phyloP scores from a whole-genome alignment of 2,329 filamentous ascomycete genomes.

The Exophiala oligosperma region DNA sequence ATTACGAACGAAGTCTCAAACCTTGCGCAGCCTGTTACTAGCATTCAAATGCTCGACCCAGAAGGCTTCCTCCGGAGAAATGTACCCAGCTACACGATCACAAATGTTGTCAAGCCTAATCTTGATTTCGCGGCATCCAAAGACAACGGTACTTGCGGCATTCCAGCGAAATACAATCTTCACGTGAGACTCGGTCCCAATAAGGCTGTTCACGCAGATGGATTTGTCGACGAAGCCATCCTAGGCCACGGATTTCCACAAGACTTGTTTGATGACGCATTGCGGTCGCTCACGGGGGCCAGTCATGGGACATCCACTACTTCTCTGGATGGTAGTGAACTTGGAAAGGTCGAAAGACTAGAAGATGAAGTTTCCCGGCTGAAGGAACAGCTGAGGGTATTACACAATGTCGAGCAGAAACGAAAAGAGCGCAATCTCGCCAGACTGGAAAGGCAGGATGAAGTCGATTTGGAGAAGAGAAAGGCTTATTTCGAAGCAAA shows the following conservation, averaged over 20 bases:
- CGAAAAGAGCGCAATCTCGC: slow-evolving; percentile 38
- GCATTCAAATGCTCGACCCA: slow-evolving; percentile 71
- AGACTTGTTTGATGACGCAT: slow-evolving; percentile 28
- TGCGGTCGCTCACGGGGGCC: slow-evolving; percentile 24
- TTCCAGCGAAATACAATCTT: slow-evolving; percentile 44
- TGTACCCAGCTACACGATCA: slow-evolving; percentile 51
- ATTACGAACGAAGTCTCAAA: slow-evolving; percentile 68
- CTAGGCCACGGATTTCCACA: slow-evolving; percentile 13
- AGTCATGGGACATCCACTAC: neutral
- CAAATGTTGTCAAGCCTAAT: slow-evolving; percentile 74
- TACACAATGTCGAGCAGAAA: slow-evolving; percentile 40
- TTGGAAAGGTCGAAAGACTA: slow-evolving; percentile 27
- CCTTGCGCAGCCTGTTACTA: slow-evolving; percentile 80
- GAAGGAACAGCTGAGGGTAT: slow-evolving; percentile 34
- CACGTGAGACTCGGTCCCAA: slow-evolving; percentile 41
- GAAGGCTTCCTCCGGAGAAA: slow-evolving; percentile 44
- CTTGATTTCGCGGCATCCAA: slow-evolving; percentile 41
- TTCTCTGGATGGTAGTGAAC: slow-evolving; percentile 29
- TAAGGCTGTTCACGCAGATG: slow-evolving; percentile 41
- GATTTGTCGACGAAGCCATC: slow-evolving; percentile 38
- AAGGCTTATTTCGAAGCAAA: slow-evolving; percentile 48
- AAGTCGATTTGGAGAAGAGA: slow-evolving; percentile 40
- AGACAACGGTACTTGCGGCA: slow-evolving; percentile 34
- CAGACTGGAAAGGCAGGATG: slow-evolving; percentile 41
- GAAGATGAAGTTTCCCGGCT: slow-evolving; percentile 42